Conservation (phyloP, 2,329 filamentous ascomycete species). For the Beauveria brongniartii region DNA sequence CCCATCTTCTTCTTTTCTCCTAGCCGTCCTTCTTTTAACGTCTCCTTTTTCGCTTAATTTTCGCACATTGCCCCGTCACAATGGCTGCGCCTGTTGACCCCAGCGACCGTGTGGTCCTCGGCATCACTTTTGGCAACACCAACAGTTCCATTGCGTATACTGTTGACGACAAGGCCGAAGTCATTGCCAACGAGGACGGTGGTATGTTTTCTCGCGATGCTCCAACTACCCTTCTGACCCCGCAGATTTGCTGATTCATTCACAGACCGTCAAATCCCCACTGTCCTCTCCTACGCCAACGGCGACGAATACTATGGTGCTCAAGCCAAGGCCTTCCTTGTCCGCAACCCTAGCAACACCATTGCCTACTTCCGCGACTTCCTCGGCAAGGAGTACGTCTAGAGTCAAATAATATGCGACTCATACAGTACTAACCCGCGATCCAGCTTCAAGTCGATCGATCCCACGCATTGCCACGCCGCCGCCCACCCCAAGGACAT, state of each 20-base stretch:
- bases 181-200: slow-evolving; percentile 98
- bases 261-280: slow-evolving; percentile 90
- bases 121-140: slow-evolving; percentile 95
- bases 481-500: slow-evolving; percentile 80
- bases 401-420: neutral
- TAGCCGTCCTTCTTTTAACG: neutral
- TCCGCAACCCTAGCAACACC: slow-evolving; percentile 89
- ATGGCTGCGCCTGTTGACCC: slow-evolving; percentile 46
- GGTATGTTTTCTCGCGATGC: slow-evolving; percentile 45
- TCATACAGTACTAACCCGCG: slow-evolving; percentile 4
- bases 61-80: slow-evolving; percentile 13
- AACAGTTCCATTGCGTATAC: slow-evolving; percentile 97
- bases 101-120: slow-evolving; percentile 66
- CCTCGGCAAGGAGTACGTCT: slow-evolving; percentile 76
- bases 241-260: neutral
- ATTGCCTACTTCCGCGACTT: slow-evolving; percentile 95
- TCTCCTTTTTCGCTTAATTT: neutral
- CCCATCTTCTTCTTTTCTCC: neutral
- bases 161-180: slow-evolving; percentile 87
- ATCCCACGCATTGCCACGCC: slow-evolving; percentile 88
- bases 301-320: slow-evolving; percentile 95
- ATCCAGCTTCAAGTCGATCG: slow-evolving; percentile 79
- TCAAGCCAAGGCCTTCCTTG: slow-evolving; percentile 88
- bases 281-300: slow-evolving; percentile 86
- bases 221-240: no score